phyloP scores from a whole-genome alignment of 2,329 filamentous ascomycete species.

The Trichoderma cornu-damae region DNA sequence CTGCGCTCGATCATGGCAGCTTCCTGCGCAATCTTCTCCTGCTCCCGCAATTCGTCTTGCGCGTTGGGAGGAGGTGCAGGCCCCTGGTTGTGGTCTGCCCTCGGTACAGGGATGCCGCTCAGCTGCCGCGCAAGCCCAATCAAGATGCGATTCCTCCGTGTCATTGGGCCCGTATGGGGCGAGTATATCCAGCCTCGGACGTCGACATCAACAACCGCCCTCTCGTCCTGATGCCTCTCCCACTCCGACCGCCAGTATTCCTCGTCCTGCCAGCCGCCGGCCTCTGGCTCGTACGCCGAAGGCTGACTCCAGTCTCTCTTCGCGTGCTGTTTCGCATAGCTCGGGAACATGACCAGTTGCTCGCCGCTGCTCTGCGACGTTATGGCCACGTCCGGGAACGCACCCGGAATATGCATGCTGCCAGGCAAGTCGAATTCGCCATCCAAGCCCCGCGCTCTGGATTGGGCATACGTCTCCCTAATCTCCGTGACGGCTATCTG shows the following conservation, averaged over 20 bases:
- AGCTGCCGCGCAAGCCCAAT: conserved; percentile 82
- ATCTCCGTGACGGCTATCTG: conserved; percentile 55
- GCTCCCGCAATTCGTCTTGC: conserved; percentile 48
- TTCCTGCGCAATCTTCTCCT: conserved; percentile 65
- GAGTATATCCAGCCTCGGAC: conserved; percentile 93
- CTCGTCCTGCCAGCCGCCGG: conserved; percentile 44
- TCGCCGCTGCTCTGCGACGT: conserved; percentile 75
- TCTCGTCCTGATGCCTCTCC: conserved; percentile 73
- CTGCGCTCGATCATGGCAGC: conserved; percentile 69
- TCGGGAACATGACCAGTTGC: conserved; percentile 93
- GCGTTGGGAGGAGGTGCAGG: conserved; percentile 25
- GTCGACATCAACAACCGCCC: conserved; percentile 87
- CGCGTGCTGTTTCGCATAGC: conserved; percentile 74
- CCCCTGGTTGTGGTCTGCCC: conserved; percentile 32
- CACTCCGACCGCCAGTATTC: conserved; percentile 76
- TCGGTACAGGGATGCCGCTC: conserved; percentile 75
- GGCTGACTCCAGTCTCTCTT: conserved; percentile 40
- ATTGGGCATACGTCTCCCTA: conserved; percentile 54
- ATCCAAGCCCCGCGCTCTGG: conserved; percentile 36
- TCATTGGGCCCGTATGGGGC: conserved; percentile 79
- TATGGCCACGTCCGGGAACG: conserved; percentile 81
- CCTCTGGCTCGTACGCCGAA: conserved; percentile 31
- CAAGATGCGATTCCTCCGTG: conserved; percentile 77
- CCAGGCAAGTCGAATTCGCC: conserved; percentile 28
- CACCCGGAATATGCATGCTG: conserved; percentile 56